Conservation (phyloP, 1,284 basidiomycete genomes). For the Rhodofomes roseus region DNA sequence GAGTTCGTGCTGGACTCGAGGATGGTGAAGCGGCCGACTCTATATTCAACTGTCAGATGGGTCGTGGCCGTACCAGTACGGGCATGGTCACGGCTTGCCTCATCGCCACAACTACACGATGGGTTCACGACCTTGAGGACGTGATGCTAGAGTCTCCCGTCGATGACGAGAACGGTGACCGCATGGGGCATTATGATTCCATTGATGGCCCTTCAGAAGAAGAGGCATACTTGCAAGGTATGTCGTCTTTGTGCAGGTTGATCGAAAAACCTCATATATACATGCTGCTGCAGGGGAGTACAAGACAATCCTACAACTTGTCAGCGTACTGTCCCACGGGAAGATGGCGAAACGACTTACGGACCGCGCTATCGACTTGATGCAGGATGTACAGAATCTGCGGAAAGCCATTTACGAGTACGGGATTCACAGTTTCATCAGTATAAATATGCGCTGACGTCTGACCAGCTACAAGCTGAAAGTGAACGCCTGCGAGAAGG, state of each 20-base stretch:
- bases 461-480: constrained; percentile 82
- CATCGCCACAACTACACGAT: constrained; percentile 75
- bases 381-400: constrained; percentile 94
- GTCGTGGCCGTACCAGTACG: constrained; percentile 81
- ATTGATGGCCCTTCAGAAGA: constrained; percentile 82
- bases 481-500: constrained; percentile 77
- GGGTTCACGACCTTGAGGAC: constrained; percentile 42
- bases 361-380: constrained; percentile 85
- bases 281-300: constrained; percentile 74
- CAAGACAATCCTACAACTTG: constrained; percentile 93
- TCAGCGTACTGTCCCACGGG: constrained; percentile 84
- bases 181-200: constrained; percentile 50
- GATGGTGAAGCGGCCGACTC: constrained; percentile 71
- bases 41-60: constrained; percentile 88
- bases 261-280: background rate
- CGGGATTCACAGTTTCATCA: constrained; percentile 17
- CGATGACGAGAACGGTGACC: constrained; percentile 35
- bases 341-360: constrained; percentile 93
- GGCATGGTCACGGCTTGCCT: constrained; percentile 92
- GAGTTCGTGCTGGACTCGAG: constrained; percentile 55
- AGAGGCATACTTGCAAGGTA: constrained; percentile 84
- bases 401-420: constrained; percentile 91
- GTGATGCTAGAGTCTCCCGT: constrained; percentile 29
- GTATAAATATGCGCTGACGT: background rate
- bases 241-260: constrained; percentile 9